phyloP scores from a whole-genome alignment of 2,329 filamentous ascomycete genomes.

The Aschersonia sp. region DNA sequence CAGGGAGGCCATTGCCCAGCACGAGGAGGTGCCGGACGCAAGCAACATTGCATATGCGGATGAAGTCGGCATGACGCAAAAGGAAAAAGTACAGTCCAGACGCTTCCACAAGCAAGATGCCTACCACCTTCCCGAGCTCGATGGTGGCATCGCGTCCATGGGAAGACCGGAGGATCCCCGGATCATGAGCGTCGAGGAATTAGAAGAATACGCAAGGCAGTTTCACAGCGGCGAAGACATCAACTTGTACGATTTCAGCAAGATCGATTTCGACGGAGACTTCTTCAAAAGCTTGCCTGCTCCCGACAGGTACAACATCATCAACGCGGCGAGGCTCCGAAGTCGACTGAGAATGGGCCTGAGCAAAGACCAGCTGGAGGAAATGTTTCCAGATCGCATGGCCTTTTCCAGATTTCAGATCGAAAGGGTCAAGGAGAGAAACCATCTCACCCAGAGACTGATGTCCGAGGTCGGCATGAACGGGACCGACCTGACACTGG shows the following conservation, averaged over 20 bases:
- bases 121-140: constrained; percentile 84
- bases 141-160: constrained; percentile 69
- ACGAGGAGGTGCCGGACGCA: constrained; percentile 52
- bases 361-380: constrained; percentile 88
- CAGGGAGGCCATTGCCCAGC: constrained; percentile 27
- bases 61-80: constrained; percentile 67
- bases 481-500: constrained; percentile 55
- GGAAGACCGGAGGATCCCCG: constrained; percentile 81
- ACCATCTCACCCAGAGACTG: constrained; percentile 82
- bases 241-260: constrained; percentile 86
- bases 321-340: constrained; percentile 81
- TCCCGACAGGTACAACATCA: constrained; percentile 87
- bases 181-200: constrained; percentile 89
- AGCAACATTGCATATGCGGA: constrained; percentile 75
- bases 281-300: constrained; percentile 89
- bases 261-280: constrained; percentile 92
- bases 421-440: constrained; percentile 80
- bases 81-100: constrained; percentile 59
- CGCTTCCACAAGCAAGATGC: constrained; percentile 85
- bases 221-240: constrained; percentile 90
- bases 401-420: constrained; percentile 95
- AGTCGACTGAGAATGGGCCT: constrained; percentile 89
- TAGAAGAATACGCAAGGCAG: constrained; percentile 86
- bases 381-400: constrained; percentile 97
- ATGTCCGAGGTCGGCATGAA: constrained; percentile 93